Base-by-base conservation (phyloP, 2,329 filamentous ascomycete species). In the Penicillium brasilianum region DNA sequence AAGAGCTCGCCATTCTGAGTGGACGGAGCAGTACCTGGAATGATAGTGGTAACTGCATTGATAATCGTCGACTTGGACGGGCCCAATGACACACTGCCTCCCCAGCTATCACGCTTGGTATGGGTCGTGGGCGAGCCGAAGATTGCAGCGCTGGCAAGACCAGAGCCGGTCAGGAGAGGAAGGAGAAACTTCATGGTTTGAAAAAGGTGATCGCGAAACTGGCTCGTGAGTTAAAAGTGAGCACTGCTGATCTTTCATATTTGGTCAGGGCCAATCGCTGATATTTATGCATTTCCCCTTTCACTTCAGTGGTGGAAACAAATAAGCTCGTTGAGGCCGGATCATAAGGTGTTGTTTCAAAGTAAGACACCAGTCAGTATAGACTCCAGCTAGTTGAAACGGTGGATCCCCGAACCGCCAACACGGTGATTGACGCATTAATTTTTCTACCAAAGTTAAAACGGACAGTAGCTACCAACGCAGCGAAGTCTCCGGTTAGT, bases 41-140 rank as follows among this genome's bases (percentile, higher is more conserved):
- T 75, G n/a, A 80, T 60, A 6, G 74, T 79, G 8, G 79, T 80
- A 14, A 77, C 74, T 4, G 78, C 74, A 36, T 76, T 72, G 64
- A 76, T 64, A 57, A 80, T 80, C 46, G 72, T 74, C 6, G 76
- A 78, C 48, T 72, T 78, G 3, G 72, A 67, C 14, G 72, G 75
- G 30, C 77, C 76, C 4, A 79, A 72, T 9, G 76, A 79, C 9
- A 78, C 72, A 22, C 73, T 72, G 16, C 76, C 76, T 34, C 77
- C 77, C 76, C 76, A 78, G 34, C 62, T 70, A 46, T 78, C 77
- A 28, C 69, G 63, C 55, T 71, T 71, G 54, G 51, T 55, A 9
- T 65, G 49, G n/a, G 63, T 60, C 10, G 69, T 32, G 0, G 44
- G 44, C 16, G 44, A 49, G 25, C 25, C 44, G 16, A 49, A 32